Evolutionary conservation across 805 yeast genomes (phyloP).

Genomic region (Ogataea nonfermentans): DNA sequence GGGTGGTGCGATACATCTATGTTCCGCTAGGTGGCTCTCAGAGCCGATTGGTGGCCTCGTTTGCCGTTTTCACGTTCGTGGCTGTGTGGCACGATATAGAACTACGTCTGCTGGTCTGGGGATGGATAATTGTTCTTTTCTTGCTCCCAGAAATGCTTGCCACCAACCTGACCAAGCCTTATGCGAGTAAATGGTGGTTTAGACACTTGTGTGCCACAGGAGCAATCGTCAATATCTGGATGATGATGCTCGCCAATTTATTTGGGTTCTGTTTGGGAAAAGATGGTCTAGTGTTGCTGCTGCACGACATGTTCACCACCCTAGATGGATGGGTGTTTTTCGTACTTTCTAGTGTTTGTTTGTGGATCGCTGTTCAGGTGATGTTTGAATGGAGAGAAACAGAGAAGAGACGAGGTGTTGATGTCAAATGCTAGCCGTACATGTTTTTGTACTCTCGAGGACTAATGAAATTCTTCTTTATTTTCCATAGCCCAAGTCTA

Average conservation of each 20-base stretch:
- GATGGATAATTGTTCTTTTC: constrained; percentile 88
- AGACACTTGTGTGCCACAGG: constrained; percentile 84
- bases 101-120: constrained; percentile 85
- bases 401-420: constrained; percentile 80
- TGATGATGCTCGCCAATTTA: constrained; percentile 96
- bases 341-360: constrained; percentile 54
- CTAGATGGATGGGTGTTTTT: constrained; percentile 64
- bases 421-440: constrained; percentile 65
- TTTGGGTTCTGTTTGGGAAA: constrained; percentile 93
- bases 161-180: constrained; percentile 41
- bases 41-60: constrained; percentile 68
- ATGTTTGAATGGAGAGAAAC: constrained; percentile 92
- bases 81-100: constrained; percentile 99
- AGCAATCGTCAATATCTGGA: constrained; percentile 87
- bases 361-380: constrained; percentile 84
- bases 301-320: constrained; percentile 72
- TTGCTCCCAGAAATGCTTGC: constrained; percentile 81
- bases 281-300: constrained; percentile 71
- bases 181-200: constrained; percentile 55
- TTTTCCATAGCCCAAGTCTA: constrained; percentile 67
- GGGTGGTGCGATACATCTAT: constrained; percentile 87
- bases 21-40: constrained; percentile 86
- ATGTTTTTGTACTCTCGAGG: constrained; percentile 77
- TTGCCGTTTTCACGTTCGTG: constrained; percentile 90
- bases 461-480: constrained; percentile 41